Evolutionary conservation across 306 rosid species (phyloP).

Genomic region (Rubus parviflorus): DNA sequence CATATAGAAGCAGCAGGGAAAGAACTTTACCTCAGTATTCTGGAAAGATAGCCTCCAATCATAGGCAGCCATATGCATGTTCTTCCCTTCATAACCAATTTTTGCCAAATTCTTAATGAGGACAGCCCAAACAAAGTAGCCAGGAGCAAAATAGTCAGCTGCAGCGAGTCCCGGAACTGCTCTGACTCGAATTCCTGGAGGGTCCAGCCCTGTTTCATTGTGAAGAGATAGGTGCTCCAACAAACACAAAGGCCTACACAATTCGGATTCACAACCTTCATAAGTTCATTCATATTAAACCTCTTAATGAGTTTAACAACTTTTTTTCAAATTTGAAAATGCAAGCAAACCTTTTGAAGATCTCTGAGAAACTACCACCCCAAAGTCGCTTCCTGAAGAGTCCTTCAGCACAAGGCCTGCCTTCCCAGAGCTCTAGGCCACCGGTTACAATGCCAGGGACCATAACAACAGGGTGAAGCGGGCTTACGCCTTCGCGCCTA

Average conservation of each 20-base stretch:
- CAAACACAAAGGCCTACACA: constrained; percentile 72
- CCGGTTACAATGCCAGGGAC: constrained; percentile 62
- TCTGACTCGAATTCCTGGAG: constrained; percentile 78
- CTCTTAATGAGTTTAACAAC: neutral
- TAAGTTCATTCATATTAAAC: neutral
- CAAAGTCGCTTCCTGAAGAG: constrained; percentile 65
- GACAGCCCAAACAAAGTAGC: constrained; percentile 68
- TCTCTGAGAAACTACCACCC: constrained; percentile 67
- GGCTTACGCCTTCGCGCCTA: constrained; percentile 48
- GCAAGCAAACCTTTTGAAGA: constrained; percentile 55
- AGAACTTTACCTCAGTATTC: constrained; percentile 61
- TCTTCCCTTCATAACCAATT: constrained; percentile 85
- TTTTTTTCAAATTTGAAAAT: neutral
- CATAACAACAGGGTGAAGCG: constrained; percentile 55
- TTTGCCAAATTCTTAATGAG: constrained; percentile 70
- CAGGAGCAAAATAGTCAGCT: constrained; percentile 57
- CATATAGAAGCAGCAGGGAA: neutral
- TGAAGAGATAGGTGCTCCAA: constrained; percentile 76
- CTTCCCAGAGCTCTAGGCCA: constrained; percentile 80
- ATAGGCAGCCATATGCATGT: constrained; percentile 68
- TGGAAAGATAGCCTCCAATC: constrained; percentile 93
- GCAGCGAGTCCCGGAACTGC: constrained; percentile 66
- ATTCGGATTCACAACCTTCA: neutral
- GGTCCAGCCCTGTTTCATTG: constrained; percentile 80
- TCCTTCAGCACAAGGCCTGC: constrained; percentile 67